Base-by-base conservation (phyloP, 2,329 filamentous ascomycete genomes). In the Claviceps pusilla region DNA sequence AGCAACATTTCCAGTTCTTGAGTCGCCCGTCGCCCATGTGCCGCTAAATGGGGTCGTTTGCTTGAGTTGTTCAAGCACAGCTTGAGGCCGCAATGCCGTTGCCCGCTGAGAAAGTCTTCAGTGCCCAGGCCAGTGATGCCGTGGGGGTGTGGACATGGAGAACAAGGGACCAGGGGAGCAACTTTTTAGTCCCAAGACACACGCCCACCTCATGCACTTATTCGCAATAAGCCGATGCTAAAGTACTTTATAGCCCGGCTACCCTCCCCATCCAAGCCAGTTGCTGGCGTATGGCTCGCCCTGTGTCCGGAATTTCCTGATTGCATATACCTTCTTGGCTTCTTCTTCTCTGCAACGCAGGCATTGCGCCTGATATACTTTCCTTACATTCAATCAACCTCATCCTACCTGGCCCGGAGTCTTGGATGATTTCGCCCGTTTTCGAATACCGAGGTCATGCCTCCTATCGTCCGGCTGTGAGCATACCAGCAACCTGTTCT, bases 171-270 rank as follows among this genome's bases (percentile, higher is more conserved):
- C 47, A 39, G 50, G 50, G 35, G 41, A 33, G 14, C 16, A 35
- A 14, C n/a, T 46, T 45, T n/a, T 29, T 46, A 12, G 7, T 47
- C 28, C 45, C 16, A 45, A 45, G 28, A 55, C 47, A 52, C 50
- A 49, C 45, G 45, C 54, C 49, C 54, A 46, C 54, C 43, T 42
- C 43, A 49, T 35, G 41, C 33, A 48, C 49, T 52, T 39, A n/a
- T 37, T 46, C 39, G 45, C 31, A 53, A 33, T 7, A 29, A 48
- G 24, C 19, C 43, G n/a, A 19, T 48, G 51, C 35, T 47, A 12
- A 31, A 59, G 54, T 60, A 63, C 60, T 63, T 66, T 66, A 67
- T 66, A 59, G 53, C 56, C 62, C 55, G 53, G 19, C 16, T 62
- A 61, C 62, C 60, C 57, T 48, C 57, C 52, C 52, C 56, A 58